These are phyloP conservation scores for Aureobasidium sp. DNA, from an alignment of 2,329 filamentous ascomycete species.

Conservation along the genomic window DNA sequence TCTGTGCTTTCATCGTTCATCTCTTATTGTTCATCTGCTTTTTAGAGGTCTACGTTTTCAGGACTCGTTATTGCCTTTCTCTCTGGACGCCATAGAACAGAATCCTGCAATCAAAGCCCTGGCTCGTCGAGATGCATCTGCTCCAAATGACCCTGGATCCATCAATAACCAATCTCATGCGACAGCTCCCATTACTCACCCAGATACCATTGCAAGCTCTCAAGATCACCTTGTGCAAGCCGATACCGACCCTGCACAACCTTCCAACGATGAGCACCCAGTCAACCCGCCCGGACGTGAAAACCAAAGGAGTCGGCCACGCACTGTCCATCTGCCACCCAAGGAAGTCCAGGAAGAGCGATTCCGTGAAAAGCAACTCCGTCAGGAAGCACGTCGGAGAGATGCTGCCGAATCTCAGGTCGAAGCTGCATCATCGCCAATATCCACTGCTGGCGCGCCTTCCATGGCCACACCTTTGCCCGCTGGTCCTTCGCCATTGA, in stretches of 20 bases:
- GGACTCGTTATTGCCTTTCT: constrained; percentile 45
- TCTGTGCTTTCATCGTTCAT: constrained; percentile 8
- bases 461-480: constrained; percentile 67
- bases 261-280: not conserved
- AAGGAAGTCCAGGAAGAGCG: constrained; percentile 45
- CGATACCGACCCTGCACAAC: not conserved
- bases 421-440: constrained; percentile 41
- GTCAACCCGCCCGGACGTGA: not conserved
- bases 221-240: not conserved
- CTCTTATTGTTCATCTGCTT: not conserved
- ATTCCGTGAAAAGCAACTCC: constrained; percentile 32
- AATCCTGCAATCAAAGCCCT: constrained; percentile 12
- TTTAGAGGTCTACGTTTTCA: constrained; percentile 51
- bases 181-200: not conserved
- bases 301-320: constrained; percentile 25
- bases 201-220: not conserved
- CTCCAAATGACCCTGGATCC: not conserved
- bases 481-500: constrained; percentile 63
- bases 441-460: constrained; percentile 61
- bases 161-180: not conserved
- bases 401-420: constrained; percentile 13
- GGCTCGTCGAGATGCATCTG: not conserved
- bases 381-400: constrained; percentile 32
- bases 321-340: constrained; percentile 42
- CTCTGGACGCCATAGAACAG: constrained; percentile 15